These are phyloP conservation scores for Lachnum nothofagi DNA, from an alignment of 2,329 filamentous ascomycete species.

Conservation along the genomic window DNA sequence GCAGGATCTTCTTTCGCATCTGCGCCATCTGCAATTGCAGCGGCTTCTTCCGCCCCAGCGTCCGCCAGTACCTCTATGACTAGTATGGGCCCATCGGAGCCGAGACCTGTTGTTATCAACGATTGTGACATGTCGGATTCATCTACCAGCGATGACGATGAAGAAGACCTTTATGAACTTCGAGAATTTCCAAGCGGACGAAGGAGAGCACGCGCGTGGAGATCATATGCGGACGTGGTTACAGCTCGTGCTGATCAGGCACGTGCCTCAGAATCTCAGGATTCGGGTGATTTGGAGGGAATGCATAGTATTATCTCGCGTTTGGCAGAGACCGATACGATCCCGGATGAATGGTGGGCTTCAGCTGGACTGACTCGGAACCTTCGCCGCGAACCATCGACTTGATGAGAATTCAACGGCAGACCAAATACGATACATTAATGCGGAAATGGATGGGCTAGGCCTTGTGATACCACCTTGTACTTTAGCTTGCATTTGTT, in stretches of 20 bases:
- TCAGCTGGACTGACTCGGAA: conserved; percentile 62
- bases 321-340: conserved; percentile 65
- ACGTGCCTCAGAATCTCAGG: conserved; percentile 25
- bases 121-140: conserved; percentile 31
- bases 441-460: conserved; percentile 1
- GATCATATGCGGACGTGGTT: conserved; percentile 28
- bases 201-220: conserved; percentile 17
- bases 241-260: conserved; percentile 28
- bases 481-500: conserved; percentile 14
- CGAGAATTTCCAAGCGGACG: conserved; percentile 3
- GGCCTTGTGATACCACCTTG: conserved; percentile 23
- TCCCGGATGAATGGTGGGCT: conserved; percentile 80
- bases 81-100: conserved; percentile 19
- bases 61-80: conserved; percentile 29
- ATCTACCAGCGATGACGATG: conserved; percentile 32
- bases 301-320: conserved; percentile 70
- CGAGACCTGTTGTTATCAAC: conserved; percentile 12
- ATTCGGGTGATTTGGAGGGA: conserved; percentile 42
- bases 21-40: conserved; percentile 25
- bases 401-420: conserved; percentile 8
- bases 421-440: not conserved
- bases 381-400: conserved; percentile 39
- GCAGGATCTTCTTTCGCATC: conserved; percentile 69
- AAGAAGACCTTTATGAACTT: conserved; percentile 32
- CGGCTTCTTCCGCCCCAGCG: conserved; percentile 22